A percentile compares a stretch with the other conserved stretches of the same genome.
Evolutionary conservation across 2,329 filamentous ascomycete genomes (phyloP).

Genomic region (Colletotrichum lini): DNA sequence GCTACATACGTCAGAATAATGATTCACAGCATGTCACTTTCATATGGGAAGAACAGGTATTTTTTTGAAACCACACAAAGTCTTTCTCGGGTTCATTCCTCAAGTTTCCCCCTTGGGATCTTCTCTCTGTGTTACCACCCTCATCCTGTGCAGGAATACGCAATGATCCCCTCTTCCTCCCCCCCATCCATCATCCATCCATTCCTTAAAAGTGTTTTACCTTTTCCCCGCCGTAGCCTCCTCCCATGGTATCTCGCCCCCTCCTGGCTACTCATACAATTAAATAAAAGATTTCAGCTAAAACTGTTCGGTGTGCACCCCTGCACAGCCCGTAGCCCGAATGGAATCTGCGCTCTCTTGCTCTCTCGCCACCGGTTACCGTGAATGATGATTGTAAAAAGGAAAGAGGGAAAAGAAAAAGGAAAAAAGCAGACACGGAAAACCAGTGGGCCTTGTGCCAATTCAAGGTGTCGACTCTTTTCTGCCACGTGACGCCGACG

Average conservation of each 20-base stretch:
- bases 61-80: too few relatives aligned
- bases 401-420: not conserved
- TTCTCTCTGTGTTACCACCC: too few relatives aligned
- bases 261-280: conserved; percentile 36
- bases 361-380: not conserved
- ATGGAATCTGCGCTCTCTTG: too few relatives aligned
- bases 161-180: not conserved
- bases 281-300: conserved; percentile 16
- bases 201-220: not conserved
- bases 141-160: not conserved
- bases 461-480: conserved; percentile 10
- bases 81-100: too few relatives aligned
- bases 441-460: conserved; percentile 17
- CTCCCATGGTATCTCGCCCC: conserved; percentile 8
- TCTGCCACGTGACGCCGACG: conserved; percentile 13
- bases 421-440: not conserved
- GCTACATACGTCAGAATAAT: too few relatives aligned
- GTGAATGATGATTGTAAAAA: conserved; percentile 6
- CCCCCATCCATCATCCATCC: not conserved
- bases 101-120: too few relatives aligned
- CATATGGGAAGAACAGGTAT: too few relatives aligned
- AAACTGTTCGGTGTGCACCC: conserved; percentile 22
- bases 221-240: not conserved
- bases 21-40: too few relatives aligned
- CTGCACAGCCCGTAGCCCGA: not conserved